phyloP scores from a whole-genome alignment of 441 rosid species.

The Bruguiera hainesii region DNA sequence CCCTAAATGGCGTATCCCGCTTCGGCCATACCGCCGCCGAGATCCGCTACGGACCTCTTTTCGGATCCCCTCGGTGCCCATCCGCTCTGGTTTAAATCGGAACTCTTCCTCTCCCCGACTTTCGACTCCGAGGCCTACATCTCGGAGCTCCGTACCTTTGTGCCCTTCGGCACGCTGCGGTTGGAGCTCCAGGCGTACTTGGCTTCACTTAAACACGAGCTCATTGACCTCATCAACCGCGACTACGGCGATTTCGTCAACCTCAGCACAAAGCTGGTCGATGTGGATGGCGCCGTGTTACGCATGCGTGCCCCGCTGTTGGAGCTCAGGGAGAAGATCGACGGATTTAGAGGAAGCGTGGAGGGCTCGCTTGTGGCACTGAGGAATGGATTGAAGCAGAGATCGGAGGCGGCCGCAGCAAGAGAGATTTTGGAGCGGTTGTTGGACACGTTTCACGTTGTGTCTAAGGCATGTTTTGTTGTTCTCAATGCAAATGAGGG shows the following conservation, averaged over 20 bases:
- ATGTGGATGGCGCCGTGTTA: conserved; percentile 79
- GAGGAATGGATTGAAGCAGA: conserved; percentile 76
- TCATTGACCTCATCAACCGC: conserved; percentile 92
- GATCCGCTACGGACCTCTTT: conserved; percentile 85
- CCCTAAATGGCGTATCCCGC: conserved; percentile 52
- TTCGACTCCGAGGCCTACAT: conserved; percentile 91
- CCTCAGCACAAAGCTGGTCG: conserved; percentile 91
- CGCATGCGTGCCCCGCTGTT: conserved; percentile 92
- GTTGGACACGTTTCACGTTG: conserved; percentile 88
- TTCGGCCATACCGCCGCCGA: conserved; percentile 47
- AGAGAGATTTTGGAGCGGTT: conserved; percentile 81
- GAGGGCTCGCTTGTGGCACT: conserved; percentile 65
- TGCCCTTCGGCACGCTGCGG: conserved; percentile 90
- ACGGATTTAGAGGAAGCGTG: conserved; percentile 64
- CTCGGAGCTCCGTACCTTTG: conserved; percentile 91
- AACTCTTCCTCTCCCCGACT: conserved; percentile 69
- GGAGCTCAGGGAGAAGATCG: conserved; percentile 89
- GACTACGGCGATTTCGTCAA: conserved; percentile 94
- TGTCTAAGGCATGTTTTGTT: conserved; percentile 60
- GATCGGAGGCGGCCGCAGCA: conserved; percentile 86
- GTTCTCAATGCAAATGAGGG: conserved; percentile 1
- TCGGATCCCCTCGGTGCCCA: conserved; percentile 82
- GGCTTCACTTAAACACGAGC: conserved; percentile 85
- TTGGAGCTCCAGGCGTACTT: conserved; percentile 83
- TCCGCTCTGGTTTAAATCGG: conserved; percentile 93